phyloP scores from a whole-genome alignment of 352 stramenopile genomes.

The Pythium brachiatum region DNA sequence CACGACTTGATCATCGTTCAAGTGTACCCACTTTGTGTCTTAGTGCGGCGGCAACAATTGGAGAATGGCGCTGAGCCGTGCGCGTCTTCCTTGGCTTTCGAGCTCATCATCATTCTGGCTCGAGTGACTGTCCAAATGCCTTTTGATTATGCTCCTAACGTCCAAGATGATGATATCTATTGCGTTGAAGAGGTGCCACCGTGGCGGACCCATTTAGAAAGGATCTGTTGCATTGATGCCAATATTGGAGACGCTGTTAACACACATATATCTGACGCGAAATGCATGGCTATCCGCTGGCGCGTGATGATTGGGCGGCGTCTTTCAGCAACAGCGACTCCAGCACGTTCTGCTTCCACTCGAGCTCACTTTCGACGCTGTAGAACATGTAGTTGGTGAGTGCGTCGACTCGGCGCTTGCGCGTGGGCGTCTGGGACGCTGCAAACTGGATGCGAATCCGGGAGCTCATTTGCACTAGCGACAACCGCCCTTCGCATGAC shows the following conservation, averaged over 20 bases:
- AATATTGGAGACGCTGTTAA: not conserved
- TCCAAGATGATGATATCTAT: no score
- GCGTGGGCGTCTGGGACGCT: conserved; percentile 10
- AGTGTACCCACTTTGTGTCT: not conserved
- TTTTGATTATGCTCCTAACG: not conserved
- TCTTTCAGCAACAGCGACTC: conserved; percentile 14
- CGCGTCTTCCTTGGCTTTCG: no score
- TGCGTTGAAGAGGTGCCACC: not conserved
- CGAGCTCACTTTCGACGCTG: conserved; percentile 14
- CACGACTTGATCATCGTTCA: not conserved
- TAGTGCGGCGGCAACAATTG: not conserved
- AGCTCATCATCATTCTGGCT: no score
- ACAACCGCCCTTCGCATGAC: not conserved
- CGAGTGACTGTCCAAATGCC: not conserved
- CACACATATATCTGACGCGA: not conserved
- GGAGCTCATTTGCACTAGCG: conserved; percentile 10
- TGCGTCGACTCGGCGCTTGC: conserved; percentile 13
- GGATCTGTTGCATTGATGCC: not conserved
- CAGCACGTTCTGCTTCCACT: conserved; percentile 21
- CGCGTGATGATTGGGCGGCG: not conserved
- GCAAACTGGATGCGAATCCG: conserved; percentile 16
- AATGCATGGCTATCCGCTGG: not conserved
- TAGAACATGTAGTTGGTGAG: conserved; percentile 17
- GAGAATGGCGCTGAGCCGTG: no score
- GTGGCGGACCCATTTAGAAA: not conserved